Base-by-base conservation (phyloP, 129 eudicot species). In the Escallonia herrerae region DNA sequence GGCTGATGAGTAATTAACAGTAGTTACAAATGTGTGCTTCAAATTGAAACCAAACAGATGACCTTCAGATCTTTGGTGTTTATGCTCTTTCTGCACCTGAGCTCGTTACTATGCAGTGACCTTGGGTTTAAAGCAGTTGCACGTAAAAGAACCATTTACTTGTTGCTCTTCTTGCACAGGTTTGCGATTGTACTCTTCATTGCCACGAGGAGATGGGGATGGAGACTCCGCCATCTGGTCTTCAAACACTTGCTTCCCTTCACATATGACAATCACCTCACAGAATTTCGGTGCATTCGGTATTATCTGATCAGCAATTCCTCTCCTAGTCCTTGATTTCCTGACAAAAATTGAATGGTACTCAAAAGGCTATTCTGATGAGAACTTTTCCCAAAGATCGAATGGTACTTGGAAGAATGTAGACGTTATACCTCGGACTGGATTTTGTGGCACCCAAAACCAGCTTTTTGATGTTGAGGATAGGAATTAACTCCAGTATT, bases 401-500 rank as follows among this genome's bases (percentile, higher is more conserved):
- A 53, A 53, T 11, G 3, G 13, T 14, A 37, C 9, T 43, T 43
- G 54, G 44, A 42, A 11, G 4, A 59, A 44, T 58, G 4, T 49
- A 48, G 54, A 15, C 63, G 3, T 6, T 51, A 33, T 66, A 81
- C 89, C 86, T 90, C 60, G 78, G 57, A 74, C 54, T 77, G 55
- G 95, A 78, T 76, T 82, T 82, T 58, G 94, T 74, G 78, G 84
- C 55, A 15, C 96, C 89, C 11, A 83, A 41, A 3, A 91, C 83
- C 59, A 94, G 77, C 67, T 77, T 89, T 55, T 58, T 79, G 45
- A 94, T 82, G 73, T 89, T 82, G 74, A 89, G 86, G 64, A 94
- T 81, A 43, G 95, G 89, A 70, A 94, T 89, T 77, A 89, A 97
- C 73, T 94, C 97, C 2, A 86, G 64, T 15, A 89, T 81, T 44